phyloP scores from a whole-genome alignment of 768 basidiomycete genomes.

The Russula sp. region DNA sequence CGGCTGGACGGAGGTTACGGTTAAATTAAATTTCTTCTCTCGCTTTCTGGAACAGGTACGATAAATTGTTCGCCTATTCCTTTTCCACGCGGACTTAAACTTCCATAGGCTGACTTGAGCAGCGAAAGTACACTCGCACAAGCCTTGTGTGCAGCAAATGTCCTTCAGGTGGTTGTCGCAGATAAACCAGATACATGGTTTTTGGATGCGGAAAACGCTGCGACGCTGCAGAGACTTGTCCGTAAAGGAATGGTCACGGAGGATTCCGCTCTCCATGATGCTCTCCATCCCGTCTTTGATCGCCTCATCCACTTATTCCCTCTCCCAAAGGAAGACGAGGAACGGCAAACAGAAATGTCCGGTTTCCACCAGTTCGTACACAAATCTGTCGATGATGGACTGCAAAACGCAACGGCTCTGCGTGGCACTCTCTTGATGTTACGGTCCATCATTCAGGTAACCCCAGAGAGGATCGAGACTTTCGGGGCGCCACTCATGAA shows the following conservation, averaged over 20 bases:
- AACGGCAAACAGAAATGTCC: conserved; percentile 52
- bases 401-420: conserved; percentile 63
- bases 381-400: conserved; percentile 65
- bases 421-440: conserved; percentile 83
- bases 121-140: conserved; percentile 55
- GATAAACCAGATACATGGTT: conserved; percentile 86
- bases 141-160: conserved; percentile 78
- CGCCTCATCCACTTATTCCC: conserved; percentile 71
- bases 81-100: background rate
- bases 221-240: conserved; percentile 70
- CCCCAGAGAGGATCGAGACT: conserved; percentile 76
- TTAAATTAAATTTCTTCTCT: conserved; percentile 87
- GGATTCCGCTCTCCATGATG: conserved; percentile 72
- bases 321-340: conserved; percentile 69
- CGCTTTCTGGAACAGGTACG: conserved; percentile 74
- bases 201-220: conserved; percentile 48
- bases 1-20: conserved; percentile 87
- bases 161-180: conserved; percentile 76
- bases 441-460: conserved; percentile 71
- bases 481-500: conserved; percentile 74
- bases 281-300: conserved; percentile 76
- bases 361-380: conserved; percentile 77
- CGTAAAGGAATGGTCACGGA: conserved; percentile 82
- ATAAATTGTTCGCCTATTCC: conserved; percentile 3
- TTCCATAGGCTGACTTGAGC: conserved; percentile 60